A percentile compares a stretch with the other conserved stretches of the same genome.
Evolutionary conservation across 1,284 basidiomycete species (phyloP).

Genomic region (Trametes versicolor): DNA sequence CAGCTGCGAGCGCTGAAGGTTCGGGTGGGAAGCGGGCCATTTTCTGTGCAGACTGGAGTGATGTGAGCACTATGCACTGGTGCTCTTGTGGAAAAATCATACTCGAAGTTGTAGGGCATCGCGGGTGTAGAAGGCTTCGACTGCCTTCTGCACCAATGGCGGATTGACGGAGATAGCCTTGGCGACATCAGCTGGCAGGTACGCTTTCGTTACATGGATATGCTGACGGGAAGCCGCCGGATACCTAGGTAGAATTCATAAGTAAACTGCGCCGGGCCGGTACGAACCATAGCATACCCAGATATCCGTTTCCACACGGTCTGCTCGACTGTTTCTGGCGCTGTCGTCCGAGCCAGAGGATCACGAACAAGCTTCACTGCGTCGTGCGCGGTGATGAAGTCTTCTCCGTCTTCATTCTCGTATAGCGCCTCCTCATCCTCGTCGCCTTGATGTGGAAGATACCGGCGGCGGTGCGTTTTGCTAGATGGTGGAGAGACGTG

Average conservation of each 20-base stretch:
- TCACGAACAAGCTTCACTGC: constrained; percentile 75
- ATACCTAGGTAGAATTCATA: constrained; percentile 59
- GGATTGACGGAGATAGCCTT: constrained; percentile 74
- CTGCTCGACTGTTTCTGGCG: constrained; percentile 66
- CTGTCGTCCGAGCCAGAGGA: constrained; percentile 59
- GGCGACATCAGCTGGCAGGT: constrained; percentile 83
- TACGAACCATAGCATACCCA: constrained; percentile 52
- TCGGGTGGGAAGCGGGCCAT: constrained; percentile 90
- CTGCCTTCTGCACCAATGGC: constrained; percentile 83
- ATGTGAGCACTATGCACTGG: not conserved
- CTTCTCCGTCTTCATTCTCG: constrained; percentile 57
- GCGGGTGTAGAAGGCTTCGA: constrained; percentile 93
- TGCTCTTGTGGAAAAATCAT: constrained; percentile 41
- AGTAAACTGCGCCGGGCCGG: not conserved
- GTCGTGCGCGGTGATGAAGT: constrained; percentile 68
- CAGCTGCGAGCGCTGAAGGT: constrained; percentile 63
- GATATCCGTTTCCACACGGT: constrained; percentile 75
- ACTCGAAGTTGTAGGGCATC: constrained; percentile 90
- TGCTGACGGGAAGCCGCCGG: constrained; percentile 76
- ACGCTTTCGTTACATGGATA: constrained; percentile 82
- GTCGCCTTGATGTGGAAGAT: constrained; percentile 51
- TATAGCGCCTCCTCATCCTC: constrained; percentile 58
- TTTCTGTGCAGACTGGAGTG: constrained; percentile 77
- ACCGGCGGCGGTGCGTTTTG: constrained; percentile 56
- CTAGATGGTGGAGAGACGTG: constrained; percentile 73